These are phyloP conservation scores for Patellifolia procumbens DNA, from an alignment of 179 eudicot species.

Conservation along the genomic window DNA sequence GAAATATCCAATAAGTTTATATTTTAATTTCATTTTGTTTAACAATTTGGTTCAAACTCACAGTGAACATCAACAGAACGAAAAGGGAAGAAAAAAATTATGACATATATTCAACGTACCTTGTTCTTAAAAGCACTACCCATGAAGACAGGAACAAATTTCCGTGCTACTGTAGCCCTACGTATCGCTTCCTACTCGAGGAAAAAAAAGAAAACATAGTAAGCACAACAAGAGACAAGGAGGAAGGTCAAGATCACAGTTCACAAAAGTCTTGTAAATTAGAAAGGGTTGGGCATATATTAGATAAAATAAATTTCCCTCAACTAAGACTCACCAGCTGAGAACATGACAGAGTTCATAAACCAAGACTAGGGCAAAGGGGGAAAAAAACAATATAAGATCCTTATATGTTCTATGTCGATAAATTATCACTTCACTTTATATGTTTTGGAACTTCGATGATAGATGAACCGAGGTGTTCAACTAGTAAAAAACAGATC, in stretches of 20 bases:
- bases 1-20: background rate
- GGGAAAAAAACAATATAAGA: background rate
- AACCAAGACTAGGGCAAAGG: background rate
- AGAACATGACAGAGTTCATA: background rate
- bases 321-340: background rate
- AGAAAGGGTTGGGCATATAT: background rate
- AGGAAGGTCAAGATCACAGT: background rate
- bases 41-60: background rate
- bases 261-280: background rate
- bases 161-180: slow-evolving; percentile 79
- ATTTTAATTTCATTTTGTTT: too few species aligned
- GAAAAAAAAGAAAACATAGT: slow-evolving; percentile 1
- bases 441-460: background rate
- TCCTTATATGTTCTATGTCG: too few species aligned
- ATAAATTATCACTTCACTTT: too few species aligned
- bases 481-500: background rate
- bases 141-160: slow-evolving; percentile 94
- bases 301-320: background rate
- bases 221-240: background rate
- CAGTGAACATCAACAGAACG: background rate
- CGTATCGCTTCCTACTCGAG: slow-evolving; percentile 79
- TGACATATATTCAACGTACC: slow-evolving; percentile 40
- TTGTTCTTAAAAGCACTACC: slow-evolving; percentile 98
- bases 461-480: background rate
- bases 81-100: background rate